These are phyloP conservation scores for Naegleria lovaniensis DNA, from an alignment of 208 protist species.

Conservation along the genomic window DNA sequence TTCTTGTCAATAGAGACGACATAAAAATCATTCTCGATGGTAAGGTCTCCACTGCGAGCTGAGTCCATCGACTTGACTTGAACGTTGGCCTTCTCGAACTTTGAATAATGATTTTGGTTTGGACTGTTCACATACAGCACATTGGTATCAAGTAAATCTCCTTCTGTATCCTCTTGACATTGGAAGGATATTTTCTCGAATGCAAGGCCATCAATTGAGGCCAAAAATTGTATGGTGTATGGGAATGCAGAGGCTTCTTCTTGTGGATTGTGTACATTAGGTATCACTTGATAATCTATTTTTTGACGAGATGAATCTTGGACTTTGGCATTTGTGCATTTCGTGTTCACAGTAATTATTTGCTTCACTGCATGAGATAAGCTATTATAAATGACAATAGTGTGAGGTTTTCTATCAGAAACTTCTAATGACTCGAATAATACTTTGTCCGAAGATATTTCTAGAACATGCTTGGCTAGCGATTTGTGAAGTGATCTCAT, in stretches of 20 bases:
- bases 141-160: neutral
- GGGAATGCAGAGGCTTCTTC: neutral
- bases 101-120: neutral
- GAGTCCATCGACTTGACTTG: neutral
- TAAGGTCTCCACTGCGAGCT: neutral
- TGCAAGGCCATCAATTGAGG: neutral
- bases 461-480: neutral
- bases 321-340: neutral
- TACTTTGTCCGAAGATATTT: neutral
- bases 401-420: neutral
- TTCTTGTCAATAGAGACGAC: neutral
- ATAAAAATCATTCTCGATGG: conserved; percentile 6
- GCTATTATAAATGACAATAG: neutral
- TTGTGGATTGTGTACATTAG: neutral
- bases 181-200: neutral
- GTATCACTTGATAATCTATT: neutral
- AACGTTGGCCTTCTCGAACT: neutral
- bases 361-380: neutral
- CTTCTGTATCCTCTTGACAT: neutral
- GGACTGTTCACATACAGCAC: neutral
- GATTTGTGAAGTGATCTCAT: neutral
- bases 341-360: neutral
- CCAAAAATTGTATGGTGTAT: neutral
- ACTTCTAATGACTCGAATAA: neutral
- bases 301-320: neutral